Percentiles rank a stretch among this genome's conserved stretches.
phyloP scores from a whole-genome alignment of 2,329 filamentous ascomycete species.

The Fusarium longipes region DNA sequence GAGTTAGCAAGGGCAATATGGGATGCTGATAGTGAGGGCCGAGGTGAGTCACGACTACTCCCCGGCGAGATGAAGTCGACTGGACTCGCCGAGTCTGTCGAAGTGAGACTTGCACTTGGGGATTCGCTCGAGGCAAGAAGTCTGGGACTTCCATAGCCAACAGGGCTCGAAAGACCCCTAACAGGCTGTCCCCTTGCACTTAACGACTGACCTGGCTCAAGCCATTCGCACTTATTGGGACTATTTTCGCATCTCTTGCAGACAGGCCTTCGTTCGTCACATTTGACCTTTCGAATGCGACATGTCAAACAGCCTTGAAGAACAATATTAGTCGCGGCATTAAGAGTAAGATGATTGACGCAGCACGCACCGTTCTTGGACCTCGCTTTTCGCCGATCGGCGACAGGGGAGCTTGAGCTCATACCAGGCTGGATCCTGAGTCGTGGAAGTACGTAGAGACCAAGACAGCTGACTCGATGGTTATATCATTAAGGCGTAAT shows the following conservation, averaged over 20 bases:
- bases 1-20: constrained; percentile 36
- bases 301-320: constrained; percentile 36
- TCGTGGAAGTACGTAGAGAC: not conserved
- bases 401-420: constrained; percentile 4
- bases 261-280: constrained; percentile 34
- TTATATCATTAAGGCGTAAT: not conserved
- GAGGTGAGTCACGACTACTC: not conserved
- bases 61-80: not conserved
- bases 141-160: not conserved
- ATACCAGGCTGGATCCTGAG: constrained; percentile 12
- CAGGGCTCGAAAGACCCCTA: not conserved
- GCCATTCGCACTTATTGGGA: constrained; percentile 38
- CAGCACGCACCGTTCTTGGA: constrained; percentile 38
- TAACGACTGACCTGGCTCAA: constrained; percentile 25
- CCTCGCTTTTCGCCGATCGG: constrained; percentile 30
- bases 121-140: constrained; percentile 5
- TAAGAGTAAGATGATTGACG: not conserved
- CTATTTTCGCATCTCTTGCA: constrained; percentile 36
- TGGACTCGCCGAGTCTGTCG: not conserved
- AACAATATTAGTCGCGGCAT: not conserved
- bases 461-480: not conserved
- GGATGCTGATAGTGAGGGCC: constrained; percentile 4
- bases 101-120: not conserved
- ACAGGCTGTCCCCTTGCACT: constrained; percentile 7
- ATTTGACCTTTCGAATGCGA: constrained; percentile 42